Evolutionary conservation across 345 rosid species (phyloP), one percentile per base, ranked within the genome.

Genomic region (Eucalyptus polybractea): DNA sequence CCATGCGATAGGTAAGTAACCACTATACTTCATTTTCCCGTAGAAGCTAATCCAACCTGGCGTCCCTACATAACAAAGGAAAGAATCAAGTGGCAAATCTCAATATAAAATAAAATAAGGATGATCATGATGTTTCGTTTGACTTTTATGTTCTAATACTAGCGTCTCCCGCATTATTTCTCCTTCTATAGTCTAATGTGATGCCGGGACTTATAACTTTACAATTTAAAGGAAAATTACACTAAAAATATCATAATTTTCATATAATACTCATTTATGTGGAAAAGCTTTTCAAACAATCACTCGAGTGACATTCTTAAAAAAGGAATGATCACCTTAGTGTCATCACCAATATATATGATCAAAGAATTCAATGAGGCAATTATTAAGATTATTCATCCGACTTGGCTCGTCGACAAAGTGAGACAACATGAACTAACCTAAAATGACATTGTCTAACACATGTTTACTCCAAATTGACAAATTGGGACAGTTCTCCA

Each of bases 221-320:
- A 56, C 27, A 56, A 21, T 56, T 22, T 1, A 53, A 53, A 24
- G 62, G 1, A 22, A 54, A 54, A 54, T 54, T 19, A 21, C 58
- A 54, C 24, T 54, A 54, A 3, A 54, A 56, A 9, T 56, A 24
- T 8, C 27, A 56, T 56, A 21, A 9, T 22, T 56, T 56, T 56
- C 11, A 56, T 56, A 56, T 24, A 21, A 56, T 1, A 21, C 62
- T 56, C 3, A 56, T 0, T 56, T 56, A 0, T 22, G 2, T 21
- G 1, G 1, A 1, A 21, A 56, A 56, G 2, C 27, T 56, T 56
- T 56, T 56, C 62, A 24, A 56, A 24, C 3, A 2, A 22, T 56
- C 27, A 56, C 12, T 56, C 6, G 11, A 56, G 12, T 56, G 27
- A 3, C 27, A 21, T 56, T 56, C 6, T 27, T 60, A 27, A 1